phyloP scores from a whole-genome alignment of 306 rosid species.

The Delonix regia region DNA sequence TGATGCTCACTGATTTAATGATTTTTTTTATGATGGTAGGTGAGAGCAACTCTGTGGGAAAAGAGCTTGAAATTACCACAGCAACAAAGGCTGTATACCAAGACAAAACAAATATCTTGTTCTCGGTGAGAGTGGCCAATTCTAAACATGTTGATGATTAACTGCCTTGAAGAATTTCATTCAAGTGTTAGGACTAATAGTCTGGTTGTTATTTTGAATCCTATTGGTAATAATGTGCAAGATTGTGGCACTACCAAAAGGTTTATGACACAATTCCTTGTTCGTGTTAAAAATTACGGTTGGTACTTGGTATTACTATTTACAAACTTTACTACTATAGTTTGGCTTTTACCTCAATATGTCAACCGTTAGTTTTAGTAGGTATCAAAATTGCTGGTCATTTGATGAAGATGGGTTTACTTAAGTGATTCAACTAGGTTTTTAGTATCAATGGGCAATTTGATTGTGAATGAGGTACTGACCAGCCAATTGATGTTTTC shows the following conservation, averaged over 20 bases:
- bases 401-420: conserved; percentile 19
- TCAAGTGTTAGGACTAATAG: conserved; percentile 1
- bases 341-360: conserved; percentile 22
- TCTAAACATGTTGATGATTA: conserved; percentile 23
- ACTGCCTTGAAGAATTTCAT: conserved; percentile 20
- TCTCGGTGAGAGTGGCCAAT: conserved; percentile 67
- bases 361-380: conserved; percentile 3
- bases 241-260: conserved; percentile 2
- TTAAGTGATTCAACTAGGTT: not conserved
- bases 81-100: conserved; percentile 91
- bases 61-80: conserved; percentile 74
- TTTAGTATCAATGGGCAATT: conserved; percentile 6
- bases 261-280: conserved; percentile 5
- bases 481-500: not conserved
- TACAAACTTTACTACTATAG: not conserved
- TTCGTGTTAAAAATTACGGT: conserved; percentile 4
- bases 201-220: conserved; percentile 4
- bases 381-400: conserved; percentile 22
- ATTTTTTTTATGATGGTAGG: conserved; percentile 55
- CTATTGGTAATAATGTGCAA: conserved; percentile 14
- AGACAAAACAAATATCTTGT: conserved; percentile 95
- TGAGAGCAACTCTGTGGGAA: conserved; percentile 96
- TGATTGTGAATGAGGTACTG: not conserved
- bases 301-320: conserved; percentile 4
- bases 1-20: conserved; percentile 26